phyloP scores from a whole-genome alignment of 176 grass and related monocot species.

The Zoysia pacifica region DNA sequence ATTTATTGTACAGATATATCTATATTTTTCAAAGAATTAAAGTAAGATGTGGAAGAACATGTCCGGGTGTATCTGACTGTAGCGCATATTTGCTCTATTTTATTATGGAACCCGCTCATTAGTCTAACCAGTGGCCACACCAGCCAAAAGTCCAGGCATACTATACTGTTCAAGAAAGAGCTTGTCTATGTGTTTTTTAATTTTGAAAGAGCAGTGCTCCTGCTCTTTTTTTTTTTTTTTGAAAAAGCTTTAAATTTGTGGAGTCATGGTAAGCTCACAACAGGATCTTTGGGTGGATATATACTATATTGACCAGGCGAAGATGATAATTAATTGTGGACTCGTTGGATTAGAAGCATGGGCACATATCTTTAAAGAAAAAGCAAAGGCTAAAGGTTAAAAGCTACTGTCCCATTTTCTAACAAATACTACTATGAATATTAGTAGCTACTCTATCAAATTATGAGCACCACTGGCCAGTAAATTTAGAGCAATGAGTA shows the following conservation, averaged over 20 bases:
- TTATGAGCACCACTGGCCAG: background rate
- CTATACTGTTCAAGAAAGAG: constrained; percentile 12
- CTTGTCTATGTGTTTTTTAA: constrained; percentile 18
- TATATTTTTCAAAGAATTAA: no score
- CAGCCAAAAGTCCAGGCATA: constrained; percentile 36
- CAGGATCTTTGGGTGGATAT: background rate
- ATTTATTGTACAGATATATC: no score
- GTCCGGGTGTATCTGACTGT: no score
- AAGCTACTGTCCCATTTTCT: background rate
- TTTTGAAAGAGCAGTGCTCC: constrained; percentile 31
- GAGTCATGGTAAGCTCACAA: constrained; percentile 11
- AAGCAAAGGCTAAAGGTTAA: constrained; percentile 19
- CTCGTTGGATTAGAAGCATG: background rate
- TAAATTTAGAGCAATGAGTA: background rate
- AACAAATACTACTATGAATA: background rate
- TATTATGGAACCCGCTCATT: background rate
- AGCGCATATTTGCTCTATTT: no score
- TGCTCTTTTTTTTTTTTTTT: background rate
- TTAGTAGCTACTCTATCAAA: background rate
- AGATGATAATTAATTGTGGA: background rate
- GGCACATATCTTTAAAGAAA: background rate
- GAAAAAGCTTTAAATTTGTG: background rate
- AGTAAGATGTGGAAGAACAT: no score
- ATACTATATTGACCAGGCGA: constrained; percentile 2
- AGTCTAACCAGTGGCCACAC: background rate